phyloP scores from a whole-genome alignment of 2,329 filamentous ascomycete genomes.

The Fusarium pseudoanthophilum region DNA sequence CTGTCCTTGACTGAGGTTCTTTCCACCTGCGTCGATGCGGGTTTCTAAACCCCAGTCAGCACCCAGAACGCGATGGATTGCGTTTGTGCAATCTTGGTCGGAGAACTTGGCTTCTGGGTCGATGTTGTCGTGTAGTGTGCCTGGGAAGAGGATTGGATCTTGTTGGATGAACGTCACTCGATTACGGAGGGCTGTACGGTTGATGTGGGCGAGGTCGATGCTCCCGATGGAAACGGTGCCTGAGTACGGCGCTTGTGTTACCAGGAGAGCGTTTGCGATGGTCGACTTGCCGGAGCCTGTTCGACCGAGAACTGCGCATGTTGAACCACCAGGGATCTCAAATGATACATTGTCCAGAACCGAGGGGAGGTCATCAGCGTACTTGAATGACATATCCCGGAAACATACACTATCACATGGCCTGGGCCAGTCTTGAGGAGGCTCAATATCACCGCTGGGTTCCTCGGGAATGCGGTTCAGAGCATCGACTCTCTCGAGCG shows the following conservation, averaged over 20 bases:
- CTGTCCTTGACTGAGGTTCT: conserved; percentile 71
- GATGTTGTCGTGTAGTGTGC: conserved; percentile 70
- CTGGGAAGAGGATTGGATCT: conserved; percentile 70
- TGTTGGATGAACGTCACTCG: conserved; percentile 72
- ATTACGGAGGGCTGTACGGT: conserved; percentile 66
- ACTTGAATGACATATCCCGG: conserved; percentile 79
- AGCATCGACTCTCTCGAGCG: conserved; percentile 86
- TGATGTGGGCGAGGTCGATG: conserved; percentile 62
- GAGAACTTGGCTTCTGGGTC: conserved; percentile 72
- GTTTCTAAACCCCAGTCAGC: conserved; percentile 59
- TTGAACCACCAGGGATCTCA: conserved; percentile 73
- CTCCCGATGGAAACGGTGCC: conserved; percentile 66
- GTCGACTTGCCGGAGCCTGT: conserved; percentile 92
- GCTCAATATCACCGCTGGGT: conserved; percentile 70
- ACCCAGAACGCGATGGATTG: conserved; percentile 70
- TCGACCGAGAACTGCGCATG: conserved; percentile 77
- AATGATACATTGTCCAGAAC: conserved; percentile 77
- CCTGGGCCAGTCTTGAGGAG: conserved; percentile 81
- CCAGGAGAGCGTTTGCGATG: conserved; percentile 67
- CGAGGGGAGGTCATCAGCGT: conserved; percentile 80
- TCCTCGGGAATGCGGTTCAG: conserved; percentile 84
- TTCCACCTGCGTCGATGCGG: conserved; percentile 68
- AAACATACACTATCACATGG: conserved; percentile 79
- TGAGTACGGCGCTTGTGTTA: conserved; percentile 61
- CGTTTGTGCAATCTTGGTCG: conserved; percentile 60